Evolutionary conservation across 495 filamentous ascomycete genomes (phyloP).

Genomic region (Tuber indicum): DNA sequence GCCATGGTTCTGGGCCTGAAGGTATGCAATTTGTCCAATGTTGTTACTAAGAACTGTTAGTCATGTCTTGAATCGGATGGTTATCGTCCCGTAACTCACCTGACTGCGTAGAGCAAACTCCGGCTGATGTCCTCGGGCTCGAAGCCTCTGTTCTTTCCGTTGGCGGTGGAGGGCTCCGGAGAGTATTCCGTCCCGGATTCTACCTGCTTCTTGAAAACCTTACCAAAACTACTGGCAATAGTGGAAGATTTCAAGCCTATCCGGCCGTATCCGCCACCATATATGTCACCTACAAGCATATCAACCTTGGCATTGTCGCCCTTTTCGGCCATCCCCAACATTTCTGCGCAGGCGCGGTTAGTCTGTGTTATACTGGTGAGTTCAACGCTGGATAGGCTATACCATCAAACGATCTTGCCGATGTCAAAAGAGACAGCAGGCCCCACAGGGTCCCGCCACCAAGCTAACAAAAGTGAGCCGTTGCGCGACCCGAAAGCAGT

Average conservation of each 20-base stretch:
- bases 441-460: slow-evolving; percentile 97
- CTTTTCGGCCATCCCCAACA: slow-evolving; percentile 76
- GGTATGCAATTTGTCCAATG: slow-evolving; percentile 93
- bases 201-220: slow-evolving; percentile 63
- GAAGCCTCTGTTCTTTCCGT: slow-evolving; percentile 47
- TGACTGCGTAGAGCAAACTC: slow-evolving; percentile 74
- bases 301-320: slow-evolving; percentile 91
- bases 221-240: slow-evolving; percentile 93
- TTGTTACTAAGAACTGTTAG: slow-evolving; percentile 65
- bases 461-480: slow-evolving; percentile 43
- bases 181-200: not conserved
- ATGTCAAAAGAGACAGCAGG: slow-evolving; percentile 79
- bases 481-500: not conserved
- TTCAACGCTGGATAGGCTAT: slow-evolving; percentile 48
- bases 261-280: slow-evolving; percentile 89
- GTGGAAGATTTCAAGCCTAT: slow-evolving; percentile 90
- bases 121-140: slow-evolving; percentile 60
- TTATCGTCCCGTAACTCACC: slow-evolving; percentile 45
- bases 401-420: slow-evolving; percentile 84
- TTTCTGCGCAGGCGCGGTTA: slow-evolving; percentile 18
- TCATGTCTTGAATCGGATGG: not conserved
- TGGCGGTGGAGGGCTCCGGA: slow-evolving; percentile 8
- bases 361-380: not conserved
- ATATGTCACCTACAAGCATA: slow-evolving; percentile 97
- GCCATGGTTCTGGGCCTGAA: slow-evolving; percentile 86